These are phyloP conservation scores for Claviceps purpurea DNA, from an alignment of 2,329 filamentous ascomycete species.

Conservation along the genomic window DNA sequence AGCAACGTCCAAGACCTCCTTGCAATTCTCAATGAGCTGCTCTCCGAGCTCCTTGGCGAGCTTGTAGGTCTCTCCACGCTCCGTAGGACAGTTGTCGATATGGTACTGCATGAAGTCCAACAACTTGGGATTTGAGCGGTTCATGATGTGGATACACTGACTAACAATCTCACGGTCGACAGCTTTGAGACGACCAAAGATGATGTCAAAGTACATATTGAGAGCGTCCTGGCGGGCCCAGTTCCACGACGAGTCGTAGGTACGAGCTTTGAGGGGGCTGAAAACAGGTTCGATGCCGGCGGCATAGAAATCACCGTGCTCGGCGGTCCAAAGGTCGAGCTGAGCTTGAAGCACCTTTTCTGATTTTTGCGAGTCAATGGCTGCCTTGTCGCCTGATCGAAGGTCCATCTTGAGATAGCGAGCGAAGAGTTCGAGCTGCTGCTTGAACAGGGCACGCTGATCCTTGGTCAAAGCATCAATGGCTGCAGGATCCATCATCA, in stretches of 20 bases:
- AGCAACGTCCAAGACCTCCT: conserved; percentile 69
- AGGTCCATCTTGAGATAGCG: conserved; percentile 96
- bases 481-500: conserved; percentile 99
- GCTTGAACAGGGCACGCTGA: conserved; percentile 91
- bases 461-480: conserved; percentile 96
- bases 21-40: conserved; percentile 95
- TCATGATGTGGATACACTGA: conserved; percentile 98
- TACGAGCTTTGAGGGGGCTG: conserved; percentile 81
- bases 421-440: conserved; percentile 89
- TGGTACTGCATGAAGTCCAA: conserved; percentile 99
- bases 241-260: conserved; percentile 98
- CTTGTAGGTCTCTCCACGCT: conserved; percentile 93
- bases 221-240: conserved; percentile 96
- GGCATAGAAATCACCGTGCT: conserved; percentile 95
- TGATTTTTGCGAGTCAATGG: conserved; percentile 71
- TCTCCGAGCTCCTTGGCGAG: conserved; percentile 90
- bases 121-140: conserved; percentile 88
- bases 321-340: conserved; percentile 84
- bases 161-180: conserved; percentile 97
- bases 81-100: conserved; percentile 95
- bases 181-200: conserved; percentile 84
- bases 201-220: conserved; percentile 98
- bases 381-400: conserved; percentile 89
- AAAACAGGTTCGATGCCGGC: conserved; percentile 90
- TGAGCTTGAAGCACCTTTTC: conserved; percentile 82